Evolutionary conservation across 371 early-diverging fungal species (phyloP).

Genomic region (Funneliformis caledonium): DNA sequence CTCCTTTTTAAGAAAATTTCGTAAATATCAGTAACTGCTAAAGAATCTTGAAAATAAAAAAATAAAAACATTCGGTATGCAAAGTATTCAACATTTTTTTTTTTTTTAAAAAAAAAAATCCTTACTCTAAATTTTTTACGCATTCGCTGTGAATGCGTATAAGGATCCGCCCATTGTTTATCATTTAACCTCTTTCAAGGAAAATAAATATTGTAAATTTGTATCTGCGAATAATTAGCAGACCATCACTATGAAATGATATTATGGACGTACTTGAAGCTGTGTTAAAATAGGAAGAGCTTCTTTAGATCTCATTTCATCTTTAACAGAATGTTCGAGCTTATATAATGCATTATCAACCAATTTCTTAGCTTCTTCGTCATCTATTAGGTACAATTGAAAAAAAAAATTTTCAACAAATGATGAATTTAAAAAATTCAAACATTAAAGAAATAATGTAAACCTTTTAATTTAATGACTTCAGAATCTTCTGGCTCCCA

Average conservation of each 20-base stretch:
- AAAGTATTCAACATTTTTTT: too few relatives aligned
- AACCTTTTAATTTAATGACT: constrained; percentile 61
- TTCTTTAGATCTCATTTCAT: constrained; percentile 59
- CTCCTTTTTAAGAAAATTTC: constrained; percentile 39
- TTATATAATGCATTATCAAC: constrained; percentile 69
- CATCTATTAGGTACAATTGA: constrained; percentile 48
- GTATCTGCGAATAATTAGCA: neutral
- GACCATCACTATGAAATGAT: neutral
- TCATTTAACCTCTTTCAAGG: constrained; percentile 52
- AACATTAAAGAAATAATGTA: neutral
- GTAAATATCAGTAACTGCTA: neutral
- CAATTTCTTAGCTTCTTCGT: constrained; percentile 59
- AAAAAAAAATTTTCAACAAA: constrained; percentile 31
- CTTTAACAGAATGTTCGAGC: constrained; percentile 68
- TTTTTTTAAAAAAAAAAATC: neutral
- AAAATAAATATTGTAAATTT: constrained; percentile 22
- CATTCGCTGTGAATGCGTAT: constrained; percentile 69
- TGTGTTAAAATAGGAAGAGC: constrained; percentile 58
- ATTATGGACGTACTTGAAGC: constrained; percentile 52
- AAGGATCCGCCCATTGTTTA: constrained; percentile 80
- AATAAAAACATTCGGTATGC: neutral
- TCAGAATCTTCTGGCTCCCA: constrained; percentile 77
- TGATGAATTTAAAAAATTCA: constrained; percentile 30
- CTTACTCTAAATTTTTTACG: constrained; percentile 72
- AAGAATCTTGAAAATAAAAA: neutral